Evolutionary conservation across 2,329 filamentous ascomycete genomes (phyloP).

Genomic region (Dichotomopilus funicola): DNA sequence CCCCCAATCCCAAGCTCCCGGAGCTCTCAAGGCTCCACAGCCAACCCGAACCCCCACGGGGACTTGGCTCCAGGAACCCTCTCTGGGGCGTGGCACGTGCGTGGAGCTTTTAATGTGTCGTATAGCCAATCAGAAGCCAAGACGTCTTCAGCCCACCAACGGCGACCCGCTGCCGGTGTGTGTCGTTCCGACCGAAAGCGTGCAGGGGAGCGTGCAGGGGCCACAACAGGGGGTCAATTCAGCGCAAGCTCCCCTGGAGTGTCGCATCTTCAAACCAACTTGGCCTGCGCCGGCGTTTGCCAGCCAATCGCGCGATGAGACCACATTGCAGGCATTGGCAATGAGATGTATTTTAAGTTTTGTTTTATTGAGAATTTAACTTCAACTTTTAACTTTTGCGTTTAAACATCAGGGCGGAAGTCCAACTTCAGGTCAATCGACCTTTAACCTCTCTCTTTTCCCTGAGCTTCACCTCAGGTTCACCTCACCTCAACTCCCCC

Average conservation of each 20-base stretch:
- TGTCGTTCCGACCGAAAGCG: no score
- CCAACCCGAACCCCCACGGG: neutral
- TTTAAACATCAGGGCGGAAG: neutral
- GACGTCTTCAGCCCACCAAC: neutral
- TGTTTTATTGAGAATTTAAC: neutral
- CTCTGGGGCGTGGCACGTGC: no score
- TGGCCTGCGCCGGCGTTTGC: neutral
- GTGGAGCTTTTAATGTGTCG: no score
- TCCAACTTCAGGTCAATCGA: no score
- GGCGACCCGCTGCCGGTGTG: neutral
- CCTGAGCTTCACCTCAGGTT: neutral
- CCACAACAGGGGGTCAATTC: neutral
- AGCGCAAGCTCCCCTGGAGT: slow-evolving; percentile 8
- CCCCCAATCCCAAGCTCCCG: neutral
- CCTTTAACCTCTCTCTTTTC: neutral
- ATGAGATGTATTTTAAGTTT: neutral
- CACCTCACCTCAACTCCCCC: slow-evolving; percentile 1
- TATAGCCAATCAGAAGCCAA: no score
- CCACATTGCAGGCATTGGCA: slow-evolving; percentile 19
- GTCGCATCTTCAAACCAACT: slow-evolving; percentile 19
- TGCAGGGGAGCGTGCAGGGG: neutral
- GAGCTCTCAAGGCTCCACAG: neutral
- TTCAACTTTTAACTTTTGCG: neutral
- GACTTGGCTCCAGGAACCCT: neutral
- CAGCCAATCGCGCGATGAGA: slow-evolving; percentile 21